phyloP scores from a whole-genome alignment of 2,329 filamentous ascomycete genomes.

The Cladosporium sp. region DNA sequence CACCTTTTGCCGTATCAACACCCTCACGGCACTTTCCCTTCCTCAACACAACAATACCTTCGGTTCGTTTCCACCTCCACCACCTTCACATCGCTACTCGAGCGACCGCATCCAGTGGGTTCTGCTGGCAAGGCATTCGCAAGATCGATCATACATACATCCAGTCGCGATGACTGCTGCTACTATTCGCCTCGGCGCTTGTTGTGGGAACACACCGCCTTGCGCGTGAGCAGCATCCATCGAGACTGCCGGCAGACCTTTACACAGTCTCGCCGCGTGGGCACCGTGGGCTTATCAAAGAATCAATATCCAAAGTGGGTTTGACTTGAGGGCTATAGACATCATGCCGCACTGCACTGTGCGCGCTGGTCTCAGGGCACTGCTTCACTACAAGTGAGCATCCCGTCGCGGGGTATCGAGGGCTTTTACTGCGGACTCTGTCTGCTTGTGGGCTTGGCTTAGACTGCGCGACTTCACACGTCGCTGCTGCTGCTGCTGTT shows the following conservation, averaged over 20 bases:
- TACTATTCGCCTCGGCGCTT: slow-evolving; percentile 44
- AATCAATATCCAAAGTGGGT: slow-evolving; percentile 30
- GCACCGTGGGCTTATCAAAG: slow-evolving; percentile 28
- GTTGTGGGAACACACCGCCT: slow-evolving; percentile 57
- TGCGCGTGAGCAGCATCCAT: slow-evolving; percentile 43
- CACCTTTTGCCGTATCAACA: slow-evolving; percentile 3
- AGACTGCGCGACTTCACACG: slow-evolving; percentile 20
- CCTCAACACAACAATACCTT: slow-evolving; percentile 1
- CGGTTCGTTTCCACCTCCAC: slow-evolving; percentile 1
- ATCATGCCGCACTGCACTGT: slow-evolving; percentile 26
- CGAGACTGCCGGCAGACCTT: slow-evolving; percentile 39
- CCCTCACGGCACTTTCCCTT: slow-evolving; percentile 4
- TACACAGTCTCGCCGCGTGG: slow-evolving; percentile 43
- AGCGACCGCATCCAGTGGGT: slow-evolving; percentile 14
- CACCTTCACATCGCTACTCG: neutral
- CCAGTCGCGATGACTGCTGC: slow-evolving; percentile 24
- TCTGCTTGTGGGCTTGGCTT: slow-evolving; percentile 37
- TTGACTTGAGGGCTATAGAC: slow-evolving; percentile 39
- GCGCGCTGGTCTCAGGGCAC: slow-evolving; percentile 24
- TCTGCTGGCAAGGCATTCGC: slow-evolving; percentile 15
- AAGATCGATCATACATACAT: slow-evolving; percentile 17
- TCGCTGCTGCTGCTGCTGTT: slow-evolving; percentile 37
- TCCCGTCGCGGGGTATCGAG: slow-evolving; percentile 38
- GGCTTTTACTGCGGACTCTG: slow-evolving; percentile 35
- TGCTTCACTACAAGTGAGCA: slow-evolving; percentile 13